phyloP scores from a whole-genome alignment of 345 rosid species.

The Mercurialis annua region DNA sequence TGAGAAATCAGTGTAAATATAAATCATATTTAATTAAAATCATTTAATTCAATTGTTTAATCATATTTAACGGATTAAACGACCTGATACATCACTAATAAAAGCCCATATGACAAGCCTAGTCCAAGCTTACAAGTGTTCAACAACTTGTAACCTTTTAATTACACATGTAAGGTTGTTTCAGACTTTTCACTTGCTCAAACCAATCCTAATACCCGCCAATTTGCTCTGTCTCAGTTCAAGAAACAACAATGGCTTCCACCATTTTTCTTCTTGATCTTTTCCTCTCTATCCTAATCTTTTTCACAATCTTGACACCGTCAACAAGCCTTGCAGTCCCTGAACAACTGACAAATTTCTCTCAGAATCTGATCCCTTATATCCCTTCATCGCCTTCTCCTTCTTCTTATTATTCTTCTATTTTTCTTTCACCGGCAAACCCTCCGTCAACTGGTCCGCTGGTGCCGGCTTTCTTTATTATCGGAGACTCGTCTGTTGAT shows the following conservation, averaged over 20 bases:
- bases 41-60: neutral
- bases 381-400: constrained; percentile 16
- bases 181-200: constrained; percentile 1
- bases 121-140: no score
- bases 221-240: constrained; percentile 6
- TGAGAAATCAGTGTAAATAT: no score
- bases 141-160: no score
- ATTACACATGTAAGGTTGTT: neutral
- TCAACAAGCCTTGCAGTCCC: constrained; percentile 26
- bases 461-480: constrained; percentile 67
- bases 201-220: constrained; percentile 29
- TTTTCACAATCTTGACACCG: constrained; percentile 27
- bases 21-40: no score
- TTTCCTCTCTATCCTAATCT: constrained; percentile 32
- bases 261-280: constrained; percentile 31
- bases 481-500: constrained; percentile 88
- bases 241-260: constrained; percentile 31
- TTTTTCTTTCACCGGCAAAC: neutral
- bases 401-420: constrained; percentile 8
- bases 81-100: no score
- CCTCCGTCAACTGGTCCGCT: constrained; percentile 22
- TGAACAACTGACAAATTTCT: constrained; percentile 14
- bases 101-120: no score
- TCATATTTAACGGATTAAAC: no score
- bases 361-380: constrained; percentile 17